Evolutionary conservation across 2,329 filamentous ascomycete species (phyloP).

Genomic region (Dendrostoma leiphaemia): DNA sequence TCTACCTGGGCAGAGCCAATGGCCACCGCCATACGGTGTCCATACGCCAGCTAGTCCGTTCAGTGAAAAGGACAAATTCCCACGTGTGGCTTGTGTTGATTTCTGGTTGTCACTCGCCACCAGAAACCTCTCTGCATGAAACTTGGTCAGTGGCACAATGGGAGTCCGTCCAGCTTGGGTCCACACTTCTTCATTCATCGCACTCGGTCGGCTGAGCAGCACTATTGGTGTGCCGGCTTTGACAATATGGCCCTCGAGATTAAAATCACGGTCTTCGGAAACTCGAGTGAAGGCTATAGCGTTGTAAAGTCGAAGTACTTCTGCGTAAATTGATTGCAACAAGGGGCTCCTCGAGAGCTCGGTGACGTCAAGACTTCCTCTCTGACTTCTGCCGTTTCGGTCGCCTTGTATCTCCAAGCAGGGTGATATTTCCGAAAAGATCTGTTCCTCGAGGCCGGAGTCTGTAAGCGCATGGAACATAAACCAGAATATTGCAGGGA

Average conservation of each 20-base stretch:
- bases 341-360: constrained; percentile 25
- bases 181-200: too few relatives aligned
- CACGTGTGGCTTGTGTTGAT: too few relatives aligned
- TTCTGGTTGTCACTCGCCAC: constrained; percentile 7
- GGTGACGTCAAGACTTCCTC: constrained; percentile 16
- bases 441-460: constrained; percentile 21
- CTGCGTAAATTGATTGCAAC: constrained; percentile 34
- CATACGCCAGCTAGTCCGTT: constrained; percentile 29
- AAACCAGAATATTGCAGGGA: constrained; percentile 25
- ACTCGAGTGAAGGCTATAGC: constrained; percentile 23
- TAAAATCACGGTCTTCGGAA: constrained; percentile 21
- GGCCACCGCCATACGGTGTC: constrained; percentile 34
- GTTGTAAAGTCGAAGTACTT: constrained; percentile 30
- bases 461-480: constrained; percentile 24
- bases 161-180: too few relatives aligned
- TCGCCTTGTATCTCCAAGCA: not conserved
- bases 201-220: too few relatives aligned
- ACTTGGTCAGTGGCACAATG: too few relatives aligned
- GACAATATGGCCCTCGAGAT: constrained; percentile 21
- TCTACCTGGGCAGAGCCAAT: constrained; percentile 32
- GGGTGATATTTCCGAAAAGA: constrained; percentile 22
- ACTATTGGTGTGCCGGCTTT: not conserved
- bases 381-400: not conserved
- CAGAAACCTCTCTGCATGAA: constrained; percentile 23
- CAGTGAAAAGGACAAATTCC: constrained; percentile 23